These are phyloP conservation scores for Beauveria scarabaeidicola DNA, from an alignment of 2,329 filamentous ascomycete genomes.

Conservation along the genomic window DNA sequence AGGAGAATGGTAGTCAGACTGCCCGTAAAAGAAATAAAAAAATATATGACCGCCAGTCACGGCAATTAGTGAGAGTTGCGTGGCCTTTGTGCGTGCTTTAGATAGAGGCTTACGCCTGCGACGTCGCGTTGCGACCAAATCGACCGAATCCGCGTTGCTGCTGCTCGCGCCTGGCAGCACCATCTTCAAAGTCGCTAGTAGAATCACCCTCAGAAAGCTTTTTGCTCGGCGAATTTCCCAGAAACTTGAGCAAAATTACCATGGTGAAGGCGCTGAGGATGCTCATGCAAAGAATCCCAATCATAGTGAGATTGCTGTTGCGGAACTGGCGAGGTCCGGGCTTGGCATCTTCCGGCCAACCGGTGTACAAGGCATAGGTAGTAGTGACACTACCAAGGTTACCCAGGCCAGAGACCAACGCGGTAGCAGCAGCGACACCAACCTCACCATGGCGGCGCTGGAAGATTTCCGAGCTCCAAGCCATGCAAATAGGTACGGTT, in stretches of 20 bases:
- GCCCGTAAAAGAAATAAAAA: constrained; percentile 15
- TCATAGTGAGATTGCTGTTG: constrained; percentile 80
- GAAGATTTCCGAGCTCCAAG: constrained; percentile 87
- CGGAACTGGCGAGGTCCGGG: constrained; percentile 63
- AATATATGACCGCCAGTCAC: not conserved
- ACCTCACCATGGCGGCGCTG: constrained; percentile 84
- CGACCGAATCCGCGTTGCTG: constrained; percentile 50
- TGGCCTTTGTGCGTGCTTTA: constrained; percentile 13
- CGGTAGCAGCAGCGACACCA: constrained; percentile 77
- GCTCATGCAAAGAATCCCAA: constrained; percentile 72
- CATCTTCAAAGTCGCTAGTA: constrained; percentile 44
- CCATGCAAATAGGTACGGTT: constrained; percentile 89
- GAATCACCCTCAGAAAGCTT: constrained; percentile 34
- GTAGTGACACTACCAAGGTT: constrained; percentile 82
- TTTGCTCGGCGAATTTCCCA: constrained; percentile 44
- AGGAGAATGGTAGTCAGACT: constrained; percentile 29
- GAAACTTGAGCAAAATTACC: constrained; percentile 53
- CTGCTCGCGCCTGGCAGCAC: constrained; percentile 50
- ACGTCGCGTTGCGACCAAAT: constrained; percentile 25
- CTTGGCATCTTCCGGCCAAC: constrained; percentile 70
- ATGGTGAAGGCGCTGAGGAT: constrained; percentile 64
- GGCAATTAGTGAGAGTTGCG: constrained; percentile 23
- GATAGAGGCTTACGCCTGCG: constrained; percentile 16
- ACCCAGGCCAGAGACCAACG: constrained; percentile 77
- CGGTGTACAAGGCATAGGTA: constrained; percentile 81